Evolutionary conservation across 1,284 basidiomycete species (phyloP).

Genomic region (Athelia psychrophila): DNA sequence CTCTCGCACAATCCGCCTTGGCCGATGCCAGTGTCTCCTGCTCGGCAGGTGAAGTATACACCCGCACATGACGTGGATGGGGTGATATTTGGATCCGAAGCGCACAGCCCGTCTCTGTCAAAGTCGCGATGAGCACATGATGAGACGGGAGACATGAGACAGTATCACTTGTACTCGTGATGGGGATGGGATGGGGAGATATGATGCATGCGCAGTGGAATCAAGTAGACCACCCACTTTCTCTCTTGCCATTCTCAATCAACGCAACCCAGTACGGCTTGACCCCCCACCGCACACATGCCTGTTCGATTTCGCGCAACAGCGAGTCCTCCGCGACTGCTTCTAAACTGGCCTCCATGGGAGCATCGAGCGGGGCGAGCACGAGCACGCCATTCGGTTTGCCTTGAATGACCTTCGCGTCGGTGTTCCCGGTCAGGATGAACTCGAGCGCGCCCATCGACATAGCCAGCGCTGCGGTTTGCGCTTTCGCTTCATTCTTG

Average conservation of each 20-base stretch:
- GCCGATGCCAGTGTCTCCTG: constrained; percentile 42
- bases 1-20: constrained; percentile 46
- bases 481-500: constrained; percentile 47
- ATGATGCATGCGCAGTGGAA: too few relatives aligned
- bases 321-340: constrained; percentile 15
- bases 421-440: constrained; percentile 40
- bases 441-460: constrained; percentile 58
- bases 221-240: too few relatives aligned
- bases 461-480: constrained; percentile 50
- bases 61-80: constrained; percentile 32
- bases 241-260: too few relatives aligned
- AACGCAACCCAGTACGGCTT: constrained; percentile 51
- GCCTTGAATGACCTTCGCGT: constrained; percentile 27
- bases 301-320: constrained; percentile 43
- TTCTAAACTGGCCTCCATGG: constrained; percentile 6
- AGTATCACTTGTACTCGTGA: constrained; percentile 40
- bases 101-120: constrained; percentile 50
- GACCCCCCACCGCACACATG: constrained; percentile 50
- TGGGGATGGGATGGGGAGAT: too few relatives aligned
- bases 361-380: constrained; percentile 33
- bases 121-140: neutral
- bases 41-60: constrained; percentile 46
- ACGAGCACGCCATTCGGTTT: constrained; percentile 28
- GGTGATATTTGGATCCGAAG: constrained; percentile 49
- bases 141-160: constrained; percentile 1